Conservation (phyloP, 202 grass and related monocot genomes). For the Setaria italica region DNA sequence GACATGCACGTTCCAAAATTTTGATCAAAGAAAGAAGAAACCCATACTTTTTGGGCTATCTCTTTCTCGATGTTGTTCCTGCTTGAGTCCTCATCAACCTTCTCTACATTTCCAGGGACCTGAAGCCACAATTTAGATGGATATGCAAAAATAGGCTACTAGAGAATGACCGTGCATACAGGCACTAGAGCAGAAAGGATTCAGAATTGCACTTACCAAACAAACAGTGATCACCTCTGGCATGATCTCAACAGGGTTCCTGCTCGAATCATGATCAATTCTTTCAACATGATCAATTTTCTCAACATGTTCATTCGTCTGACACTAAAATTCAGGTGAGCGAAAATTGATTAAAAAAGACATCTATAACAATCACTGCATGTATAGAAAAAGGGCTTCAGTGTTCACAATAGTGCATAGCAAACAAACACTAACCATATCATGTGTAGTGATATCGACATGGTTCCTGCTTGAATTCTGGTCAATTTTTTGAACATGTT, state of each 20-base stretch:
- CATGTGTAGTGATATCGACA: not conserved
- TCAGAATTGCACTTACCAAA: slow-evolving; percentile 14
- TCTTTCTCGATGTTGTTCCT: not conserved
- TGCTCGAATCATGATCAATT: not conserved
- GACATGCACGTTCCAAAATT: not conserved
- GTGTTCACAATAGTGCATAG: not conserved
- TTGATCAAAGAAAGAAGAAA: not conserved
- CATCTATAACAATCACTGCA: not conserved
- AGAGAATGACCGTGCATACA: not conserved
- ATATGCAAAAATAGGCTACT: not conserved
- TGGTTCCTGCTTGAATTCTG: slow-evolving; percentile 2
- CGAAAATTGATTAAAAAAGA: not conserved
- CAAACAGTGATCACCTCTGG: slow-evolving; percentile 8
- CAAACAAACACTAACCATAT: slow-evolving; percentile 8
- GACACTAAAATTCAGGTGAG: not conserved
- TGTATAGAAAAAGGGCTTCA: not conserved
- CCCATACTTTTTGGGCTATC: not conserved
- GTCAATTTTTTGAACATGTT: not conserved
- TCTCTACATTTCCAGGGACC: not conserved
- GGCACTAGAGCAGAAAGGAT: not conserved
- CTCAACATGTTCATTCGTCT: slow-evolving; percentile 8
- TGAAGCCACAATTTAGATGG: slow-evolving; percentile 25
- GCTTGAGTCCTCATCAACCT: slow-evolving; percentile 8
- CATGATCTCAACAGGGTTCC: not conserved
- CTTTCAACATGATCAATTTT: not conserved